Percentiles rank a stretch among this genome's conserved stretches.
Conservation (phyloP, 257 asterid genomes). For the Rubia yunnanensis region DNA sequence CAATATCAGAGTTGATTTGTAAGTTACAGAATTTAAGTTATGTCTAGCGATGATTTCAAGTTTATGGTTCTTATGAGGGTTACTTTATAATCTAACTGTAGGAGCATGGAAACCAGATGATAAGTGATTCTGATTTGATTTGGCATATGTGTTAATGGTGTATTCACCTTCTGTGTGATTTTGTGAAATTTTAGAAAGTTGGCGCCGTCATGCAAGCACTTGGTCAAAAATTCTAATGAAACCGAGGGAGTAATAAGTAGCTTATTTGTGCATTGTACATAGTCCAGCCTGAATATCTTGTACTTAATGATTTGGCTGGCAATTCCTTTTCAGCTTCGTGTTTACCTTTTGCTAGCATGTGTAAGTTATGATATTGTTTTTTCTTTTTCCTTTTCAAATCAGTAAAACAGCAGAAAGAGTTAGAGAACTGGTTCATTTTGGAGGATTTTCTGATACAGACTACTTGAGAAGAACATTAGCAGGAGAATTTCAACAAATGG, state of each 20-base stretch:
- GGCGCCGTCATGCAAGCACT: too few relatives aligned
- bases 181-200: neutral
- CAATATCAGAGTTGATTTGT: constrained; percentile 60
- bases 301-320: neutral
- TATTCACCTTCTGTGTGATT: neutral
- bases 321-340: neutral
- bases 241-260: neutral
- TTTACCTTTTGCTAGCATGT: neutral
- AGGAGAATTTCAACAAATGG: constrained; percentile 71
- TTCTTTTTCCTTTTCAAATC: constrained; percentile 3
- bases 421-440: constrained; percentile 61
- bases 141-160: neutral
- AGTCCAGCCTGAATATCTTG: neutral
- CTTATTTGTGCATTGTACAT: neutral
- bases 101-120: neutral
- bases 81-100: neutral
- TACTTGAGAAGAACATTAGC: constrained; percentile 72
- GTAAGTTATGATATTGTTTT: neutral
- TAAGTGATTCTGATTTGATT: neutral
- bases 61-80: neutral
- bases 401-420: constrained; percentile 72
- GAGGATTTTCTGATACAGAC: constrained; percentile 77
- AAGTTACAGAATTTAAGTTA: constrained; percentile 26
- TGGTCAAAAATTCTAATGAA: neutral
- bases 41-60: neutral